Evolutionary conservation across 2,329 filamentous ascomycete species (phyloP).

Genomic region (Alternaria hordeiaustralica): DNA sequence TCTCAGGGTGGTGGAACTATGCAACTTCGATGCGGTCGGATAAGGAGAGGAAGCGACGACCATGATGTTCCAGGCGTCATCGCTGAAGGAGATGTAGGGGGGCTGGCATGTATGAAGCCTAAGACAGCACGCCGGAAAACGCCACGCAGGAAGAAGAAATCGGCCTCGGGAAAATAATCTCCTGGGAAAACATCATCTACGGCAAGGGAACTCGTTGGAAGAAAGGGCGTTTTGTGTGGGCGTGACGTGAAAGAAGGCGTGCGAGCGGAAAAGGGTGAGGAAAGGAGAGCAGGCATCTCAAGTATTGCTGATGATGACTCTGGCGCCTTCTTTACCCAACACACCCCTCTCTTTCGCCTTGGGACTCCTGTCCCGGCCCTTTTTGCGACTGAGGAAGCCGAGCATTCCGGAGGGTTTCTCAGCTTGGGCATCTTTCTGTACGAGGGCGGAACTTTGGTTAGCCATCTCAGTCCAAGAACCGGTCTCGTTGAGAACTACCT

Average conservation of each 20-base stretch:
- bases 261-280: background rate
- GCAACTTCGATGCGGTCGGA: constrained; percentile 6
- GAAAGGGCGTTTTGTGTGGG: background rate
- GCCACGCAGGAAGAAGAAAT: constrained; percentile 7
- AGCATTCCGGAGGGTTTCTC: constrained; percentile 79
- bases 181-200: background rate
- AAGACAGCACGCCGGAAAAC: constrained; percentile 3
- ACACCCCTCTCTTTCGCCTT: constrained; percentile 95
- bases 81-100: background rate
- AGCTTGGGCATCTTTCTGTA: constrained; percentile 48
- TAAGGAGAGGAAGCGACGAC: background rate
- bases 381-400: constrained; percentile 87
- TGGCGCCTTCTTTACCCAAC: constrained; percentile 90
- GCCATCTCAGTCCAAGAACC: constrained; percentile 92
- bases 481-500: constrained; percentile 87
- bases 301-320: constrained; percentile 60
- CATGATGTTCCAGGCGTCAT: background rate
- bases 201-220: constrained; percentile 9
- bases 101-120: background rate
- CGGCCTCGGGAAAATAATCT: background rate
- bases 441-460: constrained; percentile 77
- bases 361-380: constrained; percentile 86
- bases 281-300: constrained; percentile 24
- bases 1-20: constrained; percentile 2
- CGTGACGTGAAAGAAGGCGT: background rate